phyloP scores from a whole-genome alignment of 2,329 filamentous ascomycete species.

The Colletotrichum sp. region DNA sequence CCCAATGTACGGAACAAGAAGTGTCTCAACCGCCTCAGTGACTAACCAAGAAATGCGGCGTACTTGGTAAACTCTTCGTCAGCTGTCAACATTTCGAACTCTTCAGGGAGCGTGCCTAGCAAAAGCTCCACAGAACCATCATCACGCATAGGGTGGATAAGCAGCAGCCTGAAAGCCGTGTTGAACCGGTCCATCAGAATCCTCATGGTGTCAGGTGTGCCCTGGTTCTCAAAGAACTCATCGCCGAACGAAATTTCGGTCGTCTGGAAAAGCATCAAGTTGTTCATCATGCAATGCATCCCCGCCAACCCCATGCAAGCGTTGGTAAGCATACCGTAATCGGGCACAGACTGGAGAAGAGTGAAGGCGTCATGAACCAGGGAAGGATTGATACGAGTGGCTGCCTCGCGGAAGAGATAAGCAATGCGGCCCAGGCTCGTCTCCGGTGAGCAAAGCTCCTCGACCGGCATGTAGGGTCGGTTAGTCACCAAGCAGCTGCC shows the following conservation, averaged over 20 bases:
- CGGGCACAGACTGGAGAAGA: background rate
- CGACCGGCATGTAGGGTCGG: background rate
- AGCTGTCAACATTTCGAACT: background rate
- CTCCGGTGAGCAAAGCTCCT: background rate
- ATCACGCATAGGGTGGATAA: background rate
- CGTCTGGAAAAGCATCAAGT: background rate
- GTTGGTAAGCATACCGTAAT: background rate
- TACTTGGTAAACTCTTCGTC: background rate
- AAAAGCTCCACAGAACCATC: background rate
- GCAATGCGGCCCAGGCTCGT: background rate
- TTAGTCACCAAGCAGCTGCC: background rate
- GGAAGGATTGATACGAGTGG: background rate
- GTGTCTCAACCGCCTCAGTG: background rate
- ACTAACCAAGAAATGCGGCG: background rate
- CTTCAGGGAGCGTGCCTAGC: background rate
- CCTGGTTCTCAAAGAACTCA: background rate
- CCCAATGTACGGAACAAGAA: background rate
- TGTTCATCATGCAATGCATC: background rate
- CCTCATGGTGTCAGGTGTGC: background rate
- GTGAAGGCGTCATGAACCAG: background rate
- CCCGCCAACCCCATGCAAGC: background rate
- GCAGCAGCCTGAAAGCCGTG: background rate
- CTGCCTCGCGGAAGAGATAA: background rate
- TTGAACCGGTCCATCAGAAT: background rate
- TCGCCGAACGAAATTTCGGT: background rate